Conservation (phyloP, 805 yeast genomes). For the Ogataea henricii region DNA sequence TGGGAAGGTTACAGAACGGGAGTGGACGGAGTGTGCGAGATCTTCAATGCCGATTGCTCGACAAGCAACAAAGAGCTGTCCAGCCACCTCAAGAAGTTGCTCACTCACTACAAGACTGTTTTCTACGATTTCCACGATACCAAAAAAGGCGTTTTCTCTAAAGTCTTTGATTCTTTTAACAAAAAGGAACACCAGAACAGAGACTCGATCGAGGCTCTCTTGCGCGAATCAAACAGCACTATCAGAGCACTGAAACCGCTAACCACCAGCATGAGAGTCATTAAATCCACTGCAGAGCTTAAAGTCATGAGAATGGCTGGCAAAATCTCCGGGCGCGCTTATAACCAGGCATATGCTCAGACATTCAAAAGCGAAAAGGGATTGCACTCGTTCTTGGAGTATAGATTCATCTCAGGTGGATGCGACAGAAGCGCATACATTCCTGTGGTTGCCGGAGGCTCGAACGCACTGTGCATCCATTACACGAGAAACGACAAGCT, state of each 20-base stretch:
- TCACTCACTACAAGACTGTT: slow-evolving; percentile 51
- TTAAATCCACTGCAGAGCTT: slow-evolving; percentile 79
- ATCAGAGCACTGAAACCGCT: slow-evolving; percentile 46
- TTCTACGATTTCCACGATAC: slow-evolving; percentile 49
- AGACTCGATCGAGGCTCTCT: slow-evolving; percentile 28
- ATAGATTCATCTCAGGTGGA: slow-evolving; percentile 81
- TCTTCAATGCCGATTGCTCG: slow-evolving; percentile 85
- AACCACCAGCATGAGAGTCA: slow-evolving; percentile 54
- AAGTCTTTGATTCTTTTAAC: slow-evolving; percentile 23
- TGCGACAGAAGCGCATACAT: slow-evolving; percentile 88
- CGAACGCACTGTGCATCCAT: slow-evolving; percentile 87
- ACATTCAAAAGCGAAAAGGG: slow-evolving; percentile 73
- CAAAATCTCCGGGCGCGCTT: slow-evolving; percentile 78
- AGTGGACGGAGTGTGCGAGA: slow-evolving; percentile 72
- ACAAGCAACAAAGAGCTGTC: slow-evolving; percentile 49
- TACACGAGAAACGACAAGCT: slow-evolving; percentile 90
- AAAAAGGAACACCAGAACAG: slow-evolving; percentile 14
- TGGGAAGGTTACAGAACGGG: slow-evolving; percentile 98
- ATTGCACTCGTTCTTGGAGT: slow-evolving; percentile 77
- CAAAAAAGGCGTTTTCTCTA: slow-evolving; percentile 19
- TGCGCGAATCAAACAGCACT: slow-evolving; percentile 36
- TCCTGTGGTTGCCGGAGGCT: slow-evolving; percentile 96
- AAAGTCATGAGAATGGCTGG: slow-evolving; percentile 81
- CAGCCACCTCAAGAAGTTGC: slow-evolving; percentile 46
- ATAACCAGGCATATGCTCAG: slow-evolving; percentile 75